Evolutionary conservation across 139 green algal genomes (phyloP).

Genomic region (Chlorella sorokiniana): DNA sequence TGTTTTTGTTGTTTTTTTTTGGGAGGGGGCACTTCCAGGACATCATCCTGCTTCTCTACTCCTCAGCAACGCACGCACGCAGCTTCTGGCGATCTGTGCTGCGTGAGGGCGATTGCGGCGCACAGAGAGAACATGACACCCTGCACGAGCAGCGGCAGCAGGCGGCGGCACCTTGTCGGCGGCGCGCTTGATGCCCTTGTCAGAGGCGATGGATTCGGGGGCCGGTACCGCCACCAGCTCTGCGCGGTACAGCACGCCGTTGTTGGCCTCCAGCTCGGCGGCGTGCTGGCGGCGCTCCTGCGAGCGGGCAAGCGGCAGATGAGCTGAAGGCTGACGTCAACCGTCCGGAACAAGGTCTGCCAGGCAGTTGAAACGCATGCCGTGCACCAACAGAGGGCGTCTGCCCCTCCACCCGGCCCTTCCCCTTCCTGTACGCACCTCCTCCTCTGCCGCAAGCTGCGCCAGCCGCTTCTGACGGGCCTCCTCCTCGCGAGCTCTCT

Average conservation of each 20-base stretch:
- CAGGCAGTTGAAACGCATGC: not conserved
- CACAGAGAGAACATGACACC: too few species aligned
- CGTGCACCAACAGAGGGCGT: too few species aligned
- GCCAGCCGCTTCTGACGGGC: constrained; percentile 13
- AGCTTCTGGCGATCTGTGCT: too few species aligned
- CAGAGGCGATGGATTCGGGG: constrained; percentile 26
- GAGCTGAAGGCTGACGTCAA: not conserved
- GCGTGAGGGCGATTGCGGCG: too few species aligned
- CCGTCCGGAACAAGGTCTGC: not conserved
- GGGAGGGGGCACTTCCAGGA: not conserved
- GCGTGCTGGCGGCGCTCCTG: constrained; percentile 48
- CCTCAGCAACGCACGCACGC: too few species aligned
- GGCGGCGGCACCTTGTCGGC: constrained; percentile 66
- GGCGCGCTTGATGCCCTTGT: constrained; percentile 63
- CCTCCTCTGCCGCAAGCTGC: constrained; percentile 30
- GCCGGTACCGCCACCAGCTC: constrained; percentile 56
- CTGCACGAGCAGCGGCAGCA: not conserved
- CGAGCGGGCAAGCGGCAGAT: not conserved
- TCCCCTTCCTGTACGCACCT: constrained; percentile 11
- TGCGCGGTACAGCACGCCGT: constrained; percentile 57
- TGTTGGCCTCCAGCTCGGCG: constrained; percentile 56
- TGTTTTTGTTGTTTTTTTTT: too few species aligned
- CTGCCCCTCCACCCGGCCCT: not conserved
- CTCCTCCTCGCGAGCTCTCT: constrained; percentile 40
- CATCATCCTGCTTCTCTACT: not conserved